These are phyloP conservation scores for Uronychia binucleata DNA, from an alignment of 73 alveolate species.

Conservation along the genomic window DNA sequence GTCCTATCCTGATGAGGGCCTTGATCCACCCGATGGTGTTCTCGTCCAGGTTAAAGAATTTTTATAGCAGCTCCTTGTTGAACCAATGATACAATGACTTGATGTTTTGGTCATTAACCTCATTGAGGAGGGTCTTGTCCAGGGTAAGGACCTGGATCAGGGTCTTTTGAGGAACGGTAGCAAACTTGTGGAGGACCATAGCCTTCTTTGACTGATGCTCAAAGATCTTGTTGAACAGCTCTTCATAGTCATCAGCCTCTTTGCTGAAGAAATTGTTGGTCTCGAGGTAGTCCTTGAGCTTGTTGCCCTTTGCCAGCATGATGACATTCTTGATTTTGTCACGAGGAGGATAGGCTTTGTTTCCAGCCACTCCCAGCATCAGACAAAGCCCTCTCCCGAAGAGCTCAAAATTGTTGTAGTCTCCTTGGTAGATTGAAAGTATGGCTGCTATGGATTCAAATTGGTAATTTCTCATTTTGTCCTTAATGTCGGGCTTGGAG, in stretches of 20 bases:
- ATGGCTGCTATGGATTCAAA: slow-evolving; percentile 7
- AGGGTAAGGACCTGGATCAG: not conserved
- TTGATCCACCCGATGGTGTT: slow-evolving; percentile 7
- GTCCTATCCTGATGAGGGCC: not conserved
- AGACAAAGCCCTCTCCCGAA: slow-evolving; percentile 4
- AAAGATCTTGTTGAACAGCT: slow-evolving; percentile 8
- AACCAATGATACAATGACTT: not conserved
- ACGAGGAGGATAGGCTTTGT: not conserved
- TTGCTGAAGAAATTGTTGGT: not conserved
- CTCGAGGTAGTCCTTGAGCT: not conserved
- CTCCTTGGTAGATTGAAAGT: slow-evolving; percentile 11
- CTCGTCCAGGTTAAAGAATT: not conserved
- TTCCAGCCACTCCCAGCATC: slow-evolving; percentile 8
- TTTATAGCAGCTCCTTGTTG: slow-evolving; percentile 1
- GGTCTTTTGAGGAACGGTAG: not conserved
- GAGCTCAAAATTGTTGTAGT: not conserved
- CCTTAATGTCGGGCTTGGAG: not conserved
- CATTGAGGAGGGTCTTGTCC: not conserved
- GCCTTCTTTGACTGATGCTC: not conserved
- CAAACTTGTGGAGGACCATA: slow-evolving; percentile 6
- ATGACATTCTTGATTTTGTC: not conserved
- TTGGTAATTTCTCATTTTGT: not conserved
- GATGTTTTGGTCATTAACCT: not conserved
- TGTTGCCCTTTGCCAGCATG: slow-evolving; percentile 13
- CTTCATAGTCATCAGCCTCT: not conserved